phyloP scores from a whole-genome alignment of 1,284 basidiomycete species.

The Boletellus deceptivus region DNA sequence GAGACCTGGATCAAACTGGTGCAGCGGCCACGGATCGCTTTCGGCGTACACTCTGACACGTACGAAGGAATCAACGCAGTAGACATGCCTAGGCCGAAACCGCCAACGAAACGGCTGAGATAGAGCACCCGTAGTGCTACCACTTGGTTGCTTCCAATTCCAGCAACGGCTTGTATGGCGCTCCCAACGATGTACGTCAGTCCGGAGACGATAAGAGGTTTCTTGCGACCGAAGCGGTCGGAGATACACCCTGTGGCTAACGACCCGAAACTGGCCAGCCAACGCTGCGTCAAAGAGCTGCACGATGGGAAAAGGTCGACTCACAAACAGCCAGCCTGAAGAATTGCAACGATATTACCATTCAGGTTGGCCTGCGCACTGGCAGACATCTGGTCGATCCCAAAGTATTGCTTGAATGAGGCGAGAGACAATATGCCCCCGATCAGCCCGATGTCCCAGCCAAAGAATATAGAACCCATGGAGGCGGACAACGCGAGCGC shows the following conservation, averaged over 20 bases:
- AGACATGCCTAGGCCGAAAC: slow-evolving; percentile 51
- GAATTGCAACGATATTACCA: slow-evolving; percentile 57
- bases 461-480: slow-evolving; percentile 47
- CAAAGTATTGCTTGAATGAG: slow-evolving; percentile 49
- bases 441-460: slow-evolving; percentile 43
- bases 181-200: slow-evolving; percentile 56
- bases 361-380: slow-evolving; percentile 39
- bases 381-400: slow-evolving; percentile 37
- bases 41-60: slow-evolving; percentile 56
- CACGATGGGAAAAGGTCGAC: slow-evolving; percentile 26
- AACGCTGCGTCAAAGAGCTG: slow-evolving; percentile 1
- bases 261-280: slow-evolving; percentile 42
- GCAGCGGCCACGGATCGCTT: slow-evolving; percentile 54
- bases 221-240: slow-evolving; percentile 45
- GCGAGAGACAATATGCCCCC: slow-evolving; percentile 46
- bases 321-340: slow-evolving; percentile 60
- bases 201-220: slow-evolving; percentile 48
- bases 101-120: slow-evolving; percentile 48
- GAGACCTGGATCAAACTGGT: slow-evolving; percentile 56
- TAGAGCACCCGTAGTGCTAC: slow-evolving; percentile 45
- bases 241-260: slow-evolving; percentile 43
- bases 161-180: slow-evolving; percentile 48
- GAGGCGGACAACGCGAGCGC: slow-evolving; percentile 43
- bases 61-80: slow-evolving; percentile 57
- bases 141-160: slow-evolving; percentile 39